phyloP scores from a whole-genome alignment of 1,284 basidiomycete species.

The Apiotrichum sp. region DNA sequence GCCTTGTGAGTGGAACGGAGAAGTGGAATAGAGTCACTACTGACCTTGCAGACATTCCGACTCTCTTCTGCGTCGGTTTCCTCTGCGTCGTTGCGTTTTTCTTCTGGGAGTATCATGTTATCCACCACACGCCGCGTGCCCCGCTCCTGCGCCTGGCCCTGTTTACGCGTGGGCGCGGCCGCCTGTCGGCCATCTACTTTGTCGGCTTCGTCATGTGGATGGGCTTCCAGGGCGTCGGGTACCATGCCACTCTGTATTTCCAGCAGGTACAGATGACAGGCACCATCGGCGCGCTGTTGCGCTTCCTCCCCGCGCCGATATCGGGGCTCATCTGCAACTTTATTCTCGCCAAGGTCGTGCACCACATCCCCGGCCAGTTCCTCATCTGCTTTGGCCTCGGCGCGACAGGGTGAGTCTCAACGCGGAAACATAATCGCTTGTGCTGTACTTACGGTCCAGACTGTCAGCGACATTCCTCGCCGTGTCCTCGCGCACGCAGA shows the following conservation, averaged over 20 bases:
- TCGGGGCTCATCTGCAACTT: slow-evolving; percentile 59
- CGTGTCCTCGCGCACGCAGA: slow-evolving; percentile 51
- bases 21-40: not conserved
- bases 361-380: slow-evolving; percentile 7
- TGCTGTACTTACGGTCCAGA: slow-evolving; percentile 8
- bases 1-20: slow-evolving; percentile 52
- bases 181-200: slow-evolving; percentile 57
- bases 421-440: too few relatives aligned
- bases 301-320: slow-evolving; percentile 66
- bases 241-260: slow-evolving; percentile 13
- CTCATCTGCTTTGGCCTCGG: slow-evolving; percentile 57
- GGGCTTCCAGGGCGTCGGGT: slow-evolving; percentile 47
- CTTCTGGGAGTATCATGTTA: slow-evolving; percentile 59
- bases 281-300: slow-evolving; percentile 58
- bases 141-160: slow-evolving; percentile 61
- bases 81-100: slow-evolving; percentile 59
- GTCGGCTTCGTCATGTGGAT: slow-evolving; percentile 63
- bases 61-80: slow-evolving; percentile 59
- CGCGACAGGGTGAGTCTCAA: slow-evolving; percentile 36
- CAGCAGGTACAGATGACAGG: slow-evolving; percentile 12
- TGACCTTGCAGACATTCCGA: slow-evolving; percentile 30
- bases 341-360: slow-evolving; percentile 29
- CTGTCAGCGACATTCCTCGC: slow-evolving; percentile 65
- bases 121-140: slow-evolving; percentile 42
- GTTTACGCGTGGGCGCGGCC: slow-evolving; percentile 57